Evolutionary conservation across 148 eudicot genomes (phyloP), one percentile per base, ranked within the genome.

Genomic region (Arbutus unedo): DNA sequence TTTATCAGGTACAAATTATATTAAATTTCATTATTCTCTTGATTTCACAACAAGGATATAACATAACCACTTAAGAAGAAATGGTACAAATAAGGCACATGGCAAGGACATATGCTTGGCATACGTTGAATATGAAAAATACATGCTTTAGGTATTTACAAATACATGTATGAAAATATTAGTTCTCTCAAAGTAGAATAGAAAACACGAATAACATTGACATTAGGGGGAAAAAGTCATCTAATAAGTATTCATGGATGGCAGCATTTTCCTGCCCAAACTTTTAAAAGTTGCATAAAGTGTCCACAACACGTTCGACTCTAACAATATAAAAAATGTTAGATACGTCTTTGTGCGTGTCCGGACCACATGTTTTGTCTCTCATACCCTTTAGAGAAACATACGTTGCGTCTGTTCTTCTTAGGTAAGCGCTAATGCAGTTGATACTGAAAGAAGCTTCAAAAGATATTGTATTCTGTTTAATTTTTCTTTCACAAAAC

Each of bases 1-100:
- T 54, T 55, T 86, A 8, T 80, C 78, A 66, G 85, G 85, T 66
- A 38, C 41, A 25, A n/a, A 59, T 59, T 59, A 18, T 59, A n/a
- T 21, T 60, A 60, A 60, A 4, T 60, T 60, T 60, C 10, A 19
- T 0, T 60, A 25, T 60, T n/a, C 67, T 60, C 31, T 60, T 60
- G 25, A 21, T n/a, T 60, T 60, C 67, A 60, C 8, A 25, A 60
- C 67, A 23, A 60, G 7, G 8, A n/a, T 60, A n/a, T 21, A 21
- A 0, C 19, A 23, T 59, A 59, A 59, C 66, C 66, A 59, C 66
- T 19, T n/a, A 19, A 21, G 31, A 6, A 6, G 31, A 23, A 60
- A 60, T 23, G 67, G 67, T 60, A 21, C 4, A 2, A 25, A 21
- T 21, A 60, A 60, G 67, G 3, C 1, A 60, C 3, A 3, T 2